phyloP scores from a whole-genome alignment of 139 green algal genomes.

The Asterochloris sp. region DNA sequence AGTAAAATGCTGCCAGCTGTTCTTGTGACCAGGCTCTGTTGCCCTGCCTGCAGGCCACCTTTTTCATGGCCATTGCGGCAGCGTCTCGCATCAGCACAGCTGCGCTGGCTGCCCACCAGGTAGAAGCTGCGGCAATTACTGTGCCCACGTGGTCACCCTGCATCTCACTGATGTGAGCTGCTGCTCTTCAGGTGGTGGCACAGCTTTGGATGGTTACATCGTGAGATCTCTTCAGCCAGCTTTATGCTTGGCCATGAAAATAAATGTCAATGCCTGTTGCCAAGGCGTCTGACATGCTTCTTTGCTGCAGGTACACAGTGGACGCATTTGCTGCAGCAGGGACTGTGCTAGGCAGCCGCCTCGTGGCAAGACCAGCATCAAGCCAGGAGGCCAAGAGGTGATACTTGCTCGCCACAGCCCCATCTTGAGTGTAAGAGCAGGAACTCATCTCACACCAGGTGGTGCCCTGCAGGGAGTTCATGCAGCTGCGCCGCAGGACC shows the following conservation, averaged over 20 bases:
- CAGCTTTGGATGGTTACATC: slow-evolving; percentile 64
- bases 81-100: slow-evolving; percentile 45
- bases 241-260: too few relatives aligned
- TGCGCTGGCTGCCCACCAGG: slow-evolving; percentile 48
- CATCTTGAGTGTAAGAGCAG: background rate
- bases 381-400: background rate
- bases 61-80: slow-evolving; percentile 48
- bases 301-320: slow-evolving; percentile 38
- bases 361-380: background rate
- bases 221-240: too few relatives aligned
- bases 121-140: slow-evolving; percentile 13
- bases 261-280: too few relatives aligned
- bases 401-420: background rate
- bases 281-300: too few relatives aligned
- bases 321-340: slow-evolving; percentile 69
- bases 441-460: background rate
- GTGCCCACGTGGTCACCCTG: too few relatives aligned
- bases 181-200: slow-evolving; percentile 20
- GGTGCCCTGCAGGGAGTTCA: slow-evolving; percentile 23
- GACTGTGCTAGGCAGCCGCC: slow-evolving; percentile 57
- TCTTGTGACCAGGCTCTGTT: background rate
- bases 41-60: slow-evolving; percentile 31
- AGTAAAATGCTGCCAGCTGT: background rate
- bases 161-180: too few relatives aligned
- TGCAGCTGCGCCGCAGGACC: slow-evolving; percentile 35